phyloP scores from a whole-genome alignment of 129 eudicot species.

The Deinandra increscens region DNA sequence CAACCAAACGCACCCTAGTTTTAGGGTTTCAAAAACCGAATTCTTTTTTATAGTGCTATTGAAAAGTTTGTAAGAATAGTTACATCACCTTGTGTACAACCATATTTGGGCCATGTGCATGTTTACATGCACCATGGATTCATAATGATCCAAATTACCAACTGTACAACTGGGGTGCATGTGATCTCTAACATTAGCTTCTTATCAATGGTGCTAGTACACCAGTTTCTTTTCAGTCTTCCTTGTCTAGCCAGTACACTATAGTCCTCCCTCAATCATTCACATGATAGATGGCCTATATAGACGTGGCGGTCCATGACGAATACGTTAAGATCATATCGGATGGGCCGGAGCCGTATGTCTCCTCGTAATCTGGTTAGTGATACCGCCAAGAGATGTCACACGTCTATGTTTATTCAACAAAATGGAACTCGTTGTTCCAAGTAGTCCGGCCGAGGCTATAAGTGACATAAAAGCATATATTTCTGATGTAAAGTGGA shows the following conservation, averaged over 20 bases:
- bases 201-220: background rate
- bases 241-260: constrained; percentile 1
- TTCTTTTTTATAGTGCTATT: no score
- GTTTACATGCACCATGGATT: background rate
- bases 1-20: no score
- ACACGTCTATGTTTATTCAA: no score
- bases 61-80: background rate
- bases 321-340: no score
- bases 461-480: no score
- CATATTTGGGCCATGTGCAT: background rate
- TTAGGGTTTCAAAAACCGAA: no score
- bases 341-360: no score
- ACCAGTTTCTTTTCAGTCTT: background rate
- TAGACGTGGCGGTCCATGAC: background rate
- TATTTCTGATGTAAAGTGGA: no score
- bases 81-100: background rate
- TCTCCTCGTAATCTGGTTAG: no score
- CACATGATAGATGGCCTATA: background rate
- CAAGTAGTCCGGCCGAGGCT: no score
- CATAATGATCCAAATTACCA: background rate
- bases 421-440: no score
- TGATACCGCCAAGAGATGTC: no score
- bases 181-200: background rate
- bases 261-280: background rate
- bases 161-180: constrained; percentile 7